A percentile compares a stretch with the other conserved stretches of the same genome.
Conservation (phyloP, 345 rosid species). For the Brassica carinata region DNA sequence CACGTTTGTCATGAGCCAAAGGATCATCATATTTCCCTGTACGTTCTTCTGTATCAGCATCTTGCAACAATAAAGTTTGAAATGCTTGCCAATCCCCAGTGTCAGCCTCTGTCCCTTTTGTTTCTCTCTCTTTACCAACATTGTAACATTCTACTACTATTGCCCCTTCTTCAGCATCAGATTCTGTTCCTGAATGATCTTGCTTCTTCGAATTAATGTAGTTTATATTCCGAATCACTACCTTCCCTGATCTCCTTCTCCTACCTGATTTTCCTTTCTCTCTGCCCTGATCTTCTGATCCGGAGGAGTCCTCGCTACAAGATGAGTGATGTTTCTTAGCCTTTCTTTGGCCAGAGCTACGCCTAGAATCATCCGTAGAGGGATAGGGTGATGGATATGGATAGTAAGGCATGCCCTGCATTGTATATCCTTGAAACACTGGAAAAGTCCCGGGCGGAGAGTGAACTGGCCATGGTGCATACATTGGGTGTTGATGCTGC, state of each 20-base stretch:
- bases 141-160: constrained; percentile 41
- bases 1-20: constrained; percentile 50
- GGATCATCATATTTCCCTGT: constrained; percentile 69
- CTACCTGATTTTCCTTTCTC: constrained; percentile 60
- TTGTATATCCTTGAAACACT: constrained; percentile 79
- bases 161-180: constrained; percentile 58
- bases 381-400: constrained; percentile 70
- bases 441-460: constrained; percentile 83
- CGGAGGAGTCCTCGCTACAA: constrained; percentile 57
- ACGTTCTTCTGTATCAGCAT: constrained; percentile 71
- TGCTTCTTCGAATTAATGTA: constrained; percentile 71
- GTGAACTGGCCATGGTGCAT: constrained; percentile 85
- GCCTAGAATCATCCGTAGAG: constrained; percentile 61
- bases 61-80: constrained; percentile 75
- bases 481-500: constrained; percentile 73
- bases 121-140: constrained; percentile 44
- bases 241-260: constrained; percentile 67
- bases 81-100: constrained; percentile 90
- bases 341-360: constrained; percentile 56
- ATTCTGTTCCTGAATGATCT: constrained; percentile 56
- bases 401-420: constrained; percentile 86
- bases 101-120: constrained; percentile 54
- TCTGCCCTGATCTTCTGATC: constrained; percentile 51
- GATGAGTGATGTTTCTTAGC: constrained; percentile 63
- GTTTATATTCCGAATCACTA: constrained; percentile 84